Evolutionary conservation across 2,329 filamentous ascomycete genomes (phyloP).

Genomic region (Volutella citrinella): DNA sequence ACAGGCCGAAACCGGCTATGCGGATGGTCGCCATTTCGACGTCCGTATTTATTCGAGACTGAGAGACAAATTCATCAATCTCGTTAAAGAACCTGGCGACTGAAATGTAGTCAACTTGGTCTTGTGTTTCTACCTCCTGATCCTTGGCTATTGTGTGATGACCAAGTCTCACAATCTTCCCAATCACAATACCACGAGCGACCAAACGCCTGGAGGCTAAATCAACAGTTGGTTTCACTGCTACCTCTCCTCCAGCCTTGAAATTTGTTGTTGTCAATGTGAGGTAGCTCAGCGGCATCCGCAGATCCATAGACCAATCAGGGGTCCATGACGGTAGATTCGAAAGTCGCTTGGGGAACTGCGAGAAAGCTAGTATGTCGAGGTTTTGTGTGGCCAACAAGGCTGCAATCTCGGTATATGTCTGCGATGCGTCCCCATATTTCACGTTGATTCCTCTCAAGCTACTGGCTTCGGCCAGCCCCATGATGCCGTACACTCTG

Average conservation of each 20-base stretch:
- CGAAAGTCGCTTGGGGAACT: slow-evolving; percentile 19
- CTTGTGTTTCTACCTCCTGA: neutral
- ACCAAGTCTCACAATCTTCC: slow-evolving; percentile 20
- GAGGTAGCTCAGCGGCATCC: slow-evolving; percentile 23
- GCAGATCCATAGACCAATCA: slow-evolving; percentile 31
- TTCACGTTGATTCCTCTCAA: slow-evolving; percentile 6
- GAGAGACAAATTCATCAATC: slow-evolving; percentile 16
- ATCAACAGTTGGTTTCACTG: slow-evolving; percentile 4
- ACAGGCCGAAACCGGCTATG: slow-evolving; percentile 19
- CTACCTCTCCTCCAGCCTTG: slow-evolving; percentile 18
- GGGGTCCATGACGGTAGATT: slow-evolving; percentile 33
- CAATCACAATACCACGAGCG: slow-evolving; percentile 20
- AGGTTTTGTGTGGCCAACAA: slow-evolving; percentile 20
- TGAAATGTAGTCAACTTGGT: slow-evolving; percentile 20
- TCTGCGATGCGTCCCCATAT: slow-evolving; percentile 6
- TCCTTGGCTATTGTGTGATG: slow-evolving; percentile 8
- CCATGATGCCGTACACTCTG: slow-evolving; percentile 30
- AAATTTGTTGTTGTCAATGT: slow-evolving; percentile 18
- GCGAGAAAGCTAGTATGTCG: slow-evolving; percentile 29
- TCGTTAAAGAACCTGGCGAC: slow-evolving; percentile 25
- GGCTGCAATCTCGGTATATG: slow-evolving; percentile 19
- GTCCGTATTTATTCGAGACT: neutral
- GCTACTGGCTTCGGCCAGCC: slow-evolving; percentile 17
- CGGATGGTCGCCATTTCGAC: slow-evolving; percentile 9
- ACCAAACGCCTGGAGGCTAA: slow-evolving; percentile 7